Conservation (phyloP, 768 basidiomycete species). For the Pleurotus salmoneostramineus region DNA sequence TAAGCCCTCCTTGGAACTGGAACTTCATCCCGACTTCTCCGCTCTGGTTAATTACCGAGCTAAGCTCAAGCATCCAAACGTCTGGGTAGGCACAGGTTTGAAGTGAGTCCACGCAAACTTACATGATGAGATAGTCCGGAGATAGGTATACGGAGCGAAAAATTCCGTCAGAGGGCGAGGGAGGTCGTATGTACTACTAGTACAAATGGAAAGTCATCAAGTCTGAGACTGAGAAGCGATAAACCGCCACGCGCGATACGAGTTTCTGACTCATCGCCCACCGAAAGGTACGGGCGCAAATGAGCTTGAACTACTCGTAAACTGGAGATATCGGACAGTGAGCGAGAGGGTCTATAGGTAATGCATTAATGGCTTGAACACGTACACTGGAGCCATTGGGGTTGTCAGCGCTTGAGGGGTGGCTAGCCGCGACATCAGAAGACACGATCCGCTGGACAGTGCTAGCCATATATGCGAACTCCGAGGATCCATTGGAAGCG, state of each 20-base stretch:
- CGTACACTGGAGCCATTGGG: slow-evolving; percentile 2
- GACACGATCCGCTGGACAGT: not conserved
- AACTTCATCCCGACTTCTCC: too few relatives aligned
- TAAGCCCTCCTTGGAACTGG: too few relatives aligned
- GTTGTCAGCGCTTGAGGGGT: slow-evolving; percentile 26
- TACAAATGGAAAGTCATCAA: too few relatives aligned
- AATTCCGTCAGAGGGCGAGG: too few relatives aligned
- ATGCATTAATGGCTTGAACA: not conserved
- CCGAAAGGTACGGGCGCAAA: slow-evolving; percentile 5
- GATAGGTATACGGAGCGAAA: too few relatives aligned
- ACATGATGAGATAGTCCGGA: too few relatives aligned
- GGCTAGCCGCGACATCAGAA: slow-evolving; percentile 8
- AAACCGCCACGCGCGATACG: not conserved
- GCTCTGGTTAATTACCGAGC: too few relatives aligned
- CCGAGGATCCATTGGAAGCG: slow-evolving; percentile 11
- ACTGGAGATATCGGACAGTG: not conserved
- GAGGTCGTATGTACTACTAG: too few relatives aligned
- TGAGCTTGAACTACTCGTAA: not conserved
- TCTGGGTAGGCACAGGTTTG: too few relatives aligned
- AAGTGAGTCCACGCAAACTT: too few relatives aligned
- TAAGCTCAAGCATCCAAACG: too few relatives aligned
- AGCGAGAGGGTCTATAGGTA: not conserved
- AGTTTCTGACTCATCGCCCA: not conserved
- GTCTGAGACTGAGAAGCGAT: too few relatives aligned
- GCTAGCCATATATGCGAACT: not conserved